phyloP scores from a whole-genome alignment of 352 stramenopile species.

The Phytophthora brassicae region DNA sequence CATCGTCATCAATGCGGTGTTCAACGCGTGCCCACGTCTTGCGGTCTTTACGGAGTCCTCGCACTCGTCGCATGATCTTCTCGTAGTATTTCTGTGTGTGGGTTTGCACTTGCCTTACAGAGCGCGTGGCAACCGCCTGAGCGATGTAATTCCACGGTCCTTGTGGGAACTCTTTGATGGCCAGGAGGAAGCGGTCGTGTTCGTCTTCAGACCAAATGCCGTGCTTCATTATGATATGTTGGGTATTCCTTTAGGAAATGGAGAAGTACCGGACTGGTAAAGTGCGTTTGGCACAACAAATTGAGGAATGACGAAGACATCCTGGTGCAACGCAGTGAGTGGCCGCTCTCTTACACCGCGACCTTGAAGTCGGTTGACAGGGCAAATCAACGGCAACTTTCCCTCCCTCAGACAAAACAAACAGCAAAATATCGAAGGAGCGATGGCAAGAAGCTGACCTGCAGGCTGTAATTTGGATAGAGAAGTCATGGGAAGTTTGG shows the following conservation, averaged over 20 bases:
- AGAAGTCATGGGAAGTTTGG: conserved; percentile 15
- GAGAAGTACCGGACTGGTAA: conserved; percentile 14
- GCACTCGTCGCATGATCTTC: conserved; percentile 66
- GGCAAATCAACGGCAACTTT: conserved; percentile 28
- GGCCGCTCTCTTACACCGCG: conserved; percentile 17
- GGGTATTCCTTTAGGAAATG: conserved; percentile 16
- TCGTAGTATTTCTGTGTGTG: conserved; percentile 72
- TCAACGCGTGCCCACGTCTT: conserved; percentile 51
- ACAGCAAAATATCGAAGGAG: conserved; percentile 38
- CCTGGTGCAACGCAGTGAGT: conserved; percentile 7
- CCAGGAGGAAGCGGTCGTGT: conserved; percentile 57
- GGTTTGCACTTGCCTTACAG: conserved; percentile 67
- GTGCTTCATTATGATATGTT: conserved; percentile 31
- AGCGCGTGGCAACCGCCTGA: conserved; percentile 44
- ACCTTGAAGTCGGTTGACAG: conserved; percentile 23
- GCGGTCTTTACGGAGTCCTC: conserved; percentile 60
- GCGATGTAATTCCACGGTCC: conserved; percentile 51
- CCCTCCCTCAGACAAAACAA: no score
- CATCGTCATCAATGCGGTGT: conserved; percentile 60
- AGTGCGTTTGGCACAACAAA: conserved; percentile 12
- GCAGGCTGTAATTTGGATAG: background rate
- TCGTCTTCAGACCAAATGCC: conserved; percentile 62
- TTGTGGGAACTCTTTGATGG: conserved; percentile 46
- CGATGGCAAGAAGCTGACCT: background rate
- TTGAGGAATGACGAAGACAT: conserved; percentile 26